Percentiles rank a stretch among this genome's conserved stretches.
These are phyloP conservation scores for Pseudogymnoascus sp. DNA, from an alignment of 2,329 filamentous ascomycete genomes.

Conservation along the genomic window DNA sequence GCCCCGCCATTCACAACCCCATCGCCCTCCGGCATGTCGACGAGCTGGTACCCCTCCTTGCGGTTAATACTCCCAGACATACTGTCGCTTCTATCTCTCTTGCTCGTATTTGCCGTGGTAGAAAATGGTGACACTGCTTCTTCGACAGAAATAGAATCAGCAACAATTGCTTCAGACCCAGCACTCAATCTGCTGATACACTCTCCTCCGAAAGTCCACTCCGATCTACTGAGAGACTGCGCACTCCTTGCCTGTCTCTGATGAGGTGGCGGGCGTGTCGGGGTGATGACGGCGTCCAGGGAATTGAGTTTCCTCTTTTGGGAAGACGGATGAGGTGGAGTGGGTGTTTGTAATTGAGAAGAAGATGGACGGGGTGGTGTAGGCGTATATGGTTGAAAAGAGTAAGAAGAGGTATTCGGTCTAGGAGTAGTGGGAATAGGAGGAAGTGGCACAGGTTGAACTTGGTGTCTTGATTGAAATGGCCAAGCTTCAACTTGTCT, in stretches of 20 bases:
- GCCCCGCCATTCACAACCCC: background rate
- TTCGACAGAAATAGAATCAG: background rate
- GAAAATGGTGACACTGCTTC: background rate
- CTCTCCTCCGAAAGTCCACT: background rate
- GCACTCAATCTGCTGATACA: background rate
- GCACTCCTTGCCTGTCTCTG: background rate
- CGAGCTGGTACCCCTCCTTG: background rate
- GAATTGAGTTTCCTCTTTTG: background rate
- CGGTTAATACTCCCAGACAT: background rate
- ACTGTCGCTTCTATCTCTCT: background rate
- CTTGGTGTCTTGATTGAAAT: too few relatives aligned
- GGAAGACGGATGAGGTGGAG: background rate
- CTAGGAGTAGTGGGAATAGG: too few relatives aligned
- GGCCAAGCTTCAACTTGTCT: too few relatives aligned
- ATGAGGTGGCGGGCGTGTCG: background rate
- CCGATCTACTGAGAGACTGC: background rate
- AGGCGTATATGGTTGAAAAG: too few relatives aligned
- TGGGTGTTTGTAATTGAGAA: background rate
- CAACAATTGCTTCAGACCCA: background rate
- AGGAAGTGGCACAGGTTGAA: too few relatives aligned
- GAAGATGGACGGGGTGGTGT: too few relatives aligned
- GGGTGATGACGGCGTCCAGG: background rate
- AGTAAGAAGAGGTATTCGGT: too few relatives aligned
- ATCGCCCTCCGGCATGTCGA: background rate
- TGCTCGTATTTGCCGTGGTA: background rate